phyloP scores from a whole-genome alignment of 352 stramenopile species.

The Poterioochromonas sp. region DNA sequence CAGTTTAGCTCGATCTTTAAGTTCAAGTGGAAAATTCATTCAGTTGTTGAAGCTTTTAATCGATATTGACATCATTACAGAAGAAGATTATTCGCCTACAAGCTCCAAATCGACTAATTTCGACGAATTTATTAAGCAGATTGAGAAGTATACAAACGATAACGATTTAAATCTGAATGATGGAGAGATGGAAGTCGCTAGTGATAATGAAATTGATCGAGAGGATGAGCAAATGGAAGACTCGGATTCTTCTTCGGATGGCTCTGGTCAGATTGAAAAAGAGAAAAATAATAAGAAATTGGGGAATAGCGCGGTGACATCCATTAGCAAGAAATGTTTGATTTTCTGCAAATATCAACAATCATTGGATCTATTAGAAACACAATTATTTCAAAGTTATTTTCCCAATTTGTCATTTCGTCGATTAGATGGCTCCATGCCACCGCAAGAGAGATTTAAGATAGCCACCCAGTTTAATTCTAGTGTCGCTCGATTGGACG shows the following conservation, averaged over 20 bases:
- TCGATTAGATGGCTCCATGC: slow-evolving; percentile 12
- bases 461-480: background rate
- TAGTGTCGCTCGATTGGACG: background rate
- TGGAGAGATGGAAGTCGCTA: background rate
- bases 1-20: slow-evolving; percentile 8
- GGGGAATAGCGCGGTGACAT: too few relatives aligned
- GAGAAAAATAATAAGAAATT: too few relatives aligned
- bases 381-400: slow-evolving; percentile 57
- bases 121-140: too few relatives aligned
- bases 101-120: background rate
- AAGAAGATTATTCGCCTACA: slow-evolving; percentile 24
- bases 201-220: background rate
- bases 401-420: background rate
- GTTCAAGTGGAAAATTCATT: slow-evolving; percentile 65
- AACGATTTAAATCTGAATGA: background rate
- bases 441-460: background rate
- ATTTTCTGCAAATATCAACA: slow-evolving; percentile 87
- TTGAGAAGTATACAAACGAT: background rate
- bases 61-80: slow-evolving; percentile 34
- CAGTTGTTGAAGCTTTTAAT: slow-evolving; percentile 53
- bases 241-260: background rate
- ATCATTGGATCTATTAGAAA: slow-evolving; percentile 83
- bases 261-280: too few relatives aligned
- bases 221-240: background rate
- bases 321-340: slow-evolving; percentile 62